These are phyloP conservation scores for Fraxinus albicans DNA, from an alignment of 305 asterid species.

Conservation along the genomic window DNA sequence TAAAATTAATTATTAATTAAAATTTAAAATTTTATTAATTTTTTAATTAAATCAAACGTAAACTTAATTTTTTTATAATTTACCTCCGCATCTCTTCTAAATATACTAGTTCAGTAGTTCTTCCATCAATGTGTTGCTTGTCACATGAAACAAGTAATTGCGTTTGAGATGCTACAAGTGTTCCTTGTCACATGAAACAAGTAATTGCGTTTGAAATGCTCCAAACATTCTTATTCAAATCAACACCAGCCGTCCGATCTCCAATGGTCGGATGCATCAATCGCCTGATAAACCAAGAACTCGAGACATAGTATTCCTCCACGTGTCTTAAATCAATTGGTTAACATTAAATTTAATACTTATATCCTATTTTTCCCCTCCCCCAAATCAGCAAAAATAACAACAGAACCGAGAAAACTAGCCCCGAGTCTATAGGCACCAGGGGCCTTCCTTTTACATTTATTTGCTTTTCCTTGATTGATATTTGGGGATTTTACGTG, in stretches of 20 bases:
- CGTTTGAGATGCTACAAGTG: no score
- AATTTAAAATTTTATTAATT: no score
- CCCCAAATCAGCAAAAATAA: constrained; percentile 32
- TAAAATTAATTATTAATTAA: no score
- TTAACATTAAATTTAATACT: background rate
- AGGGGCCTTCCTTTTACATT: background rate
- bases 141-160: no score
- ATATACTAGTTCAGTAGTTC: no score
- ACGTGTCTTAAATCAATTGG: constrained; percentile 36
- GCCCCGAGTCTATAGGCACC: constrained; percentile 12
- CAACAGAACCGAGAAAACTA: constrained; percentile 33
- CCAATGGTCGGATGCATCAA: constrained; percentile 44
- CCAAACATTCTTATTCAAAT: background rate
- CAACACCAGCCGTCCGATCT: constrained; percentile 42
- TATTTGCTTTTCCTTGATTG: background rate
- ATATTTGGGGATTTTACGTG: background rate
- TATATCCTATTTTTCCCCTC: background rate
- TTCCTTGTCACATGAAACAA: no score
- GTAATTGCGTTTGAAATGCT: no score
- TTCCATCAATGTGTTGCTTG: no score
- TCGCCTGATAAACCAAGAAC: constrained; percentile 21
- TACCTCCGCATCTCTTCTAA: no score
- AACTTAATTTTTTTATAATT: no score
- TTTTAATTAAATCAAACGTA: no score
- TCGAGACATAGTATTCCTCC: constrained; percentile 1